Base-by-base conservation (phyloP, 371 early-diverging fungal genomes). In the Cokeromyces recurvatus region DNA sequence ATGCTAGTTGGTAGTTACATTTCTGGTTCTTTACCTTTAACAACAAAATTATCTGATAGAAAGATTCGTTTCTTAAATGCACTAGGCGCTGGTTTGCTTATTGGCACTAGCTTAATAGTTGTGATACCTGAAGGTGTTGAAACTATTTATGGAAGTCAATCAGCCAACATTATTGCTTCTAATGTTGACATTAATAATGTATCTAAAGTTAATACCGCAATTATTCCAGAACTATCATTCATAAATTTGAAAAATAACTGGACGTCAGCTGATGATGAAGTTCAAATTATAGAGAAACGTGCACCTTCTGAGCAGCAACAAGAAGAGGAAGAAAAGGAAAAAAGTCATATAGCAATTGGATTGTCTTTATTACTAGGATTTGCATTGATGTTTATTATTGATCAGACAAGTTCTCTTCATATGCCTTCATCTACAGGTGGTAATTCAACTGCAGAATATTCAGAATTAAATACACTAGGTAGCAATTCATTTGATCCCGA, bases 71-170 rank as follows among this genome's bases (percentile, higher is more conserved):
- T 84, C 32, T 68, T 92, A 22, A 87, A 93, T 14, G 86, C 90
- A 15, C 83, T 93, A 65, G 92, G 94, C 19, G 86, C 89, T 10
- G 97, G 97, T 12, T 77, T 96, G 20, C 77, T 96, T 15, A 85
- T 94, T 38, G 94, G 95, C 20, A 91, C 94, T 2, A 87, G 92
- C 0, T 72, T 95, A 16, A 80, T 86, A 16, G 92, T 95, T 7
- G 92, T 95, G 43, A 64, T 95, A 32, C 96, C 96, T 2, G 97
- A 95, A 66, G 96, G 97, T 23, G 83, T 95, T 31, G 93, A 94
- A 53, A 90, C 94, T 1, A 69, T 96, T 23, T 87, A 89, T 48
- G 68, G 56, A 24, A 60, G 47, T 17, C 51, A 52, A 32, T 10
- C 20, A 16, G n/a, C n/a, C n/a, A n/a, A n/a, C n/a, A n/a, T n/a